Conservation (phyloP, 495 filamentous ascomycete species). For the Glonium stellatum region DNA sequence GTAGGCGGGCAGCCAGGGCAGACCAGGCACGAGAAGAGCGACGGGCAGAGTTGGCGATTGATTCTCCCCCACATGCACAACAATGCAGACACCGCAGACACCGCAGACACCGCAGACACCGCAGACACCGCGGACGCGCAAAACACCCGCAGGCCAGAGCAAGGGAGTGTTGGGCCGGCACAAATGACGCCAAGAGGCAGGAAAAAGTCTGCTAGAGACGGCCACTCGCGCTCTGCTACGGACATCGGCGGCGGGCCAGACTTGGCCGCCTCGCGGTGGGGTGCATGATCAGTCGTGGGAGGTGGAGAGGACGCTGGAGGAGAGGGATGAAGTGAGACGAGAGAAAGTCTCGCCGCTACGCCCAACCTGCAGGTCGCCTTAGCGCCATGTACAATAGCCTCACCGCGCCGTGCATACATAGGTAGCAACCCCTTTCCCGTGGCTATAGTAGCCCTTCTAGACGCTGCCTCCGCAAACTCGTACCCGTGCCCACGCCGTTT, state of each 20-base stretch:
- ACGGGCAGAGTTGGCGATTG: not conserved
- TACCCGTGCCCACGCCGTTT: too few species aligned
- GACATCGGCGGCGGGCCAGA: not conserved
- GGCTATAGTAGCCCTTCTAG: too few species aligned
- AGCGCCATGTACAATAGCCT: not conserved
- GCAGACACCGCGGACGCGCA: not conserved
- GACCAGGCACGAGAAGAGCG: too few species aligned
- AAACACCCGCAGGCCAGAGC: not conserved
- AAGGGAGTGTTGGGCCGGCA: not conserved
- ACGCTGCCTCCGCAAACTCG: too few species aligned
- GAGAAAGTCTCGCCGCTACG: not conserved
- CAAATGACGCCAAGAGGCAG: not conserved
- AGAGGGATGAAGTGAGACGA: not conserved
- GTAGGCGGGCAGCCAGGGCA: too few species aligned
- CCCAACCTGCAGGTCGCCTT: not conserved
- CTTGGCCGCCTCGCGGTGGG: not conserved
- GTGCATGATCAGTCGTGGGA: not conserved
- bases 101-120: too few species aligned
- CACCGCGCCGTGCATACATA: not conserved
- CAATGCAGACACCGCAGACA: too few species aligned
- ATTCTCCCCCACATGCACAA: not conserved
- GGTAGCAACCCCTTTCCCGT: too few species aligned
- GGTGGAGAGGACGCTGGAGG: not conserved
- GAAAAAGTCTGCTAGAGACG: not conserved
- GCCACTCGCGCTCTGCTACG: not conserved